Conservation (phyloP, 2,329 filamentous ascomycete genomes). For the Fusarium musae region DNA sequence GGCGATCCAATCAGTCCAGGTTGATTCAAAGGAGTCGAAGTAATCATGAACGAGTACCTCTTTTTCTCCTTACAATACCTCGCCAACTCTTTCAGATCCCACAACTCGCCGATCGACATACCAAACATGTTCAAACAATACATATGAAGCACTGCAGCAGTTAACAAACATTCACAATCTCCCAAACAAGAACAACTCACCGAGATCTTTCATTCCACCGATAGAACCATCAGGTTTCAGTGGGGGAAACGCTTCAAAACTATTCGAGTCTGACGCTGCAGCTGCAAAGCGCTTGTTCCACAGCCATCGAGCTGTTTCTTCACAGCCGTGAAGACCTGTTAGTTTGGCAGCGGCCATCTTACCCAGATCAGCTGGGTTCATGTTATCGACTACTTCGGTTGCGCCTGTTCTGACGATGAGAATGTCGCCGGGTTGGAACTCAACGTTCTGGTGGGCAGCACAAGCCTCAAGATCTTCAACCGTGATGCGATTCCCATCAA, state of each 20-base stretch:
- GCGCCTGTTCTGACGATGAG: conserved; percentile 73
- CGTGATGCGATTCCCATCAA: conserved; percentile 64
- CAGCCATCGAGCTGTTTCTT: conserved; percentile 71
- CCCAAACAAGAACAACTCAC: conserved; percentile 39
- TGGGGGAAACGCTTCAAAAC: conserved; percentile 73
- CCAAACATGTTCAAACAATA: conserved; percentile 63
- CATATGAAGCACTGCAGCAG: conserved; percentile 56
- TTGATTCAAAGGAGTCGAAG: conserved; percentile 64
- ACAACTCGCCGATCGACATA: conserved; percentile 65
- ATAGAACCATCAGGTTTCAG: conserved; percentile 54
- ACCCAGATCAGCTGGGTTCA: conserved; percentile 49
- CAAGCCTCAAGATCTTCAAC: conserved; percentile 66
- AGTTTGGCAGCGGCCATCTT: conserved; percentile 47
- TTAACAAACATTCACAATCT: not conserved
- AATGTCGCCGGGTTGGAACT: conserved; percentile 74
- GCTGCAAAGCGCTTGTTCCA: conserved; percentile 76
- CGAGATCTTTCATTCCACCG: conserved; percentile 49
- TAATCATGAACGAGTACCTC: conserved; percentile 71
- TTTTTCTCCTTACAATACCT: conserved; percentile 62
- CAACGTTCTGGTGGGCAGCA: conserved; percentile 68
- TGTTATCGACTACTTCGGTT: conserved; percentile 66
- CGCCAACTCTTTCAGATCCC: conserved; percentile 65
- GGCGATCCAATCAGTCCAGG: conserved; percentile 32
- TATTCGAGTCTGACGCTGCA: conserved; percentile 70
- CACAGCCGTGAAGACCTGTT: conserved; percentile 56